Evolutionary conservation across 192 early-diverging fungal species (phyloP), one percentile per base, ranked within the genome.

Genomic region (Podila horticola): DNA sequence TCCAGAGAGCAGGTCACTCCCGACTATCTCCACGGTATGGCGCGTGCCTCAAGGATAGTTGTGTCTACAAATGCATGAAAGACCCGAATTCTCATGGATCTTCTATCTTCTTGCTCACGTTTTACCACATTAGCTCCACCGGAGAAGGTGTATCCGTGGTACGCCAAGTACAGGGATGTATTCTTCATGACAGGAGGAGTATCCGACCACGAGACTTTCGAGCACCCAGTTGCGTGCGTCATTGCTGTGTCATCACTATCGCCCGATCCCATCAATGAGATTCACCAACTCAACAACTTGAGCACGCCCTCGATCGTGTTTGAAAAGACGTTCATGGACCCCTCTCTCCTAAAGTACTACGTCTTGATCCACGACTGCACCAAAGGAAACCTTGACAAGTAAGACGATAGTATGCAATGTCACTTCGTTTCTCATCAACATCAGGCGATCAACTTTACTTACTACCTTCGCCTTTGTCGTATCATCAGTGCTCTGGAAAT

Each of bases 201-300:
- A 12, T 91, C 94, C 1, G 97, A 98, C 71, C 96, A 98, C 69
- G 96, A 97, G 76, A 91, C 95, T 7, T 98, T 99, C 74, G 93
- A 95, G 55, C 96, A 98, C 82, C 98, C 98, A 2, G 92, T 98
- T 6, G 96, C 95, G 33, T 94, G 95, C 74, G 81, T 97, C 88
- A 85, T 89, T 61, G 88, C 84, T 34, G 81, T 88, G 41, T 86
- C 86, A 0, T 93, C 94, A 3, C 79, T 90, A 3, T 90, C 94
- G 49, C 83, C 89, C 0, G 94, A 97, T 74, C 95, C 96, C 0
- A 84, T 97, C 12, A 89, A 83, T 8, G 86, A 94, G 7, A 74
- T 96, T 33, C 86, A 84, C 58, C 75, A 84, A 45, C 72, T 96
- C 22, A 88, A 88, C 72, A 84, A 86, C 58, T 74, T 82, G 62